Percentiles rank a stretch among this genome's conserved stretches.
Evolutionary conservation across 768 basidiomycete genomes (phyloP).

Genomic region (Tephrocybe rancida): DNA sequence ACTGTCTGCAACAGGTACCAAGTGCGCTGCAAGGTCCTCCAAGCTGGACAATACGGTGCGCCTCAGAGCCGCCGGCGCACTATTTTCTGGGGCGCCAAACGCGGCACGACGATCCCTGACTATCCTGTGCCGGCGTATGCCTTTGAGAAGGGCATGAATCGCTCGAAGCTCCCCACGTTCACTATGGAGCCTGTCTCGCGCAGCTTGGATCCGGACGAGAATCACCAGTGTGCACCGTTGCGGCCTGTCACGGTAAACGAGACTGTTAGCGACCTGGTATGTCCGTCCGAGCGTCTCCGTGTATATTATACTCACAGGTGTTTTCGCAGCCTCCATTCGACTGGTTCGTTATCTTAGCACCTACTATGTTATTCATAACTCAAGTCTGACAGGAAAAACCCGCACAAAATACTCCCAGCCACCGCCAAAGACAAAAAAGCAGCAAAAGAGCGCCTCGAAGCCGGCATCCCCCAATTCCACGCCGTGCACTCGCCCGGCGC

Average conservation of each 20-base stretch:
- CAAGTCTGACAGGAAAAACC: slow-evolving; percentile 51
- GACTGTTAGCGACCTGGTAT: slow-evolving; percentile 70
- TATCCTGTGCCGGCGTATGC: slow-evolving; percentile 69
- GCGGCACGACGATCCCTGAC: slow-evolving; percentile 56
- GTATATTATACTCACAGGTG: not conserved
- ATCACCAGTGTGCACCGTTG: slow-evolving; percentile 63
- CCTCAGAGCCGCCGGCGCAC: slow-evolving; percentile 70
- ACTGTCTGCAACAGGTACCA: slow-evolving; percentile 52
- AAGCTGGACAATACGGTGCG: slow-evolving; percentile 72
- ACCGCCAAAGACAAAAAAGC: slow-evolving; percentile 36
- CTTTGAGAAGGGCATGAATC: slow-evolving; percentile 34
- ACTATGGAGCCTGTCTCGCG: slow-evolving; percentile 45
- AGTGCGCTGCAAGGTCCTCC: slow-evolving; percentile 61
- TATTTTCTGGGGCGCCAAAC: slow-evolving; percentile 68
- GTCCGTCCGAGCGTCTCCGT: slow-evolving; percentile 23
- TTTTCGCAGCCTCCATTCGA: slow-evolving; percentile 64
- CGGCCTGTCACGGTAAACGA: slow-evolving; percentile 60
- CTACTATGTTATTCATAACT: not conserved
- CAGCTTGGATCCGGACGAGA: slow-evolving; percentile 34
- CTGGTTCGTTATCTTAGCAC: slow-evolving; percentile 53
- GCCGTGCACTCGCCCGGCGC: slow-evolving; percentile 28
- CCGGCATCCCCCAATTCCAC: slow-evolving; percentile 47
- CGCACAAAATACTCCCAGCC: slow-evolving; percentile 41
- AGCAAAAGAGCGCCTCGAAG: slow-evolving; percentile 33
- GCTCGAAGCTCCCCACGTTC: slow-evolving; percentile 46